Conservation (phyloP, 305 asterid genomes). For the Vinca major region DNA sequence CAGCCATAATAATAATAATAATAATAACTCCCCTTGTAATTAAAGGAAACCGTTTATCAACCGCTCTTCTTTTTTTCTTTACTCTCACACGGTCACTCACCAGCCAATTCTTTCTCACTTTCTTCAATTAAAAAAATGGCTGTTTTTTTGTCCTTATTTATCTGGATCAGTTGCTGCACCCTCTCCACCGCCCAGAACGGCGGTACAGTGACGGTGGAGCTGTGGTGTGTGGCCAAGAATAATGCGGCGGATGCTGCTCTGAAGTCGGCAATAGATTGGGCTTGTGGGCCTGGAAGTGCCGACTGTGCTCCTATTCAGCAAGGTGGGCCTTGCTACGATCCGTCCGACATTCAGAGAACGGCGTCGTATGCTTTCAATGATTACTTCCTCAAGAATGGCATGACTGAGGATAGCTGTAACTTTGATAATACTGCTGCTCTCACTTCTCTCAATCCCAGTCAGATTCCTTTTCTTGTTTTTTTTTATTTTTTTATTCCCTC, state of each 20-base stretch:
- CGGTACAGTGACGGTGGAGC: conserved; percentile 27
- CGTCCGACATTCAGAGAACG: conserved; percentile 51
- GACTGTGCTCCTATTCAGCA: conserved; percentile 67
- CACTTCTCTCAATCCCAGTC: conserved; percentile 72
- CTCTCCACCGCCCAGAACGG: conserved; percentile 27
- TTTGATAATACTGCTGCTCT: conserved; percentile 67
- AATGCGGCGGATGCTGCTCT: conserved; percentile 76
- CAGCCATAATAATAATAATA: too few species aligned
- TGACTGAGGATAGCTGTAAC: conserved; percentile 46
- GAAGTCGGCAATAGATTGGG: conserved; percentile 71
- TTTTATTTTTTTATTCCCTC: not conserved
- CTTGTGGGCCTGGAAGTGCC: conserved; percentile 78
- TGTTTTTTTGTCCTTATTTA: not conserved
- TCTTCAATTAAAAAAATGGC: not conserved
- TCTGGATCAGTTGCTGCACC: conserved; percentile 13
- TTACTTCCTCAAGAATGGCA: conserved; percentile 52
- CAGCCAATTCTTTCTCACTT: not conserved
- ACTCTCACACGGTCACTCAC: not conserved
- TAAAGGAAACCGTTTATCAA: not conserved
- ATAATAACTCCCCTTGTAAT: not conserved
- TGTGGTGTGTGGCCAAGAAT: conserved; percentile 96
- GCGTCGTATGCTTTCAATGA: conserved; percentile 84
- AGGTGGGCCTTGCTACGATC: conserved; percentile 77
- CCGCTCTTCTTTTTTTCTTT: conserved; percentile 7
- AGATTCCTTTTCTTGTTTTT: conserved; percentile 8